These are phyloP conservation scores for Leccinum longicurvipes DNA, from an alignment of 768 basidiomycete genomes.

Conservation along the genomic window DNA sequence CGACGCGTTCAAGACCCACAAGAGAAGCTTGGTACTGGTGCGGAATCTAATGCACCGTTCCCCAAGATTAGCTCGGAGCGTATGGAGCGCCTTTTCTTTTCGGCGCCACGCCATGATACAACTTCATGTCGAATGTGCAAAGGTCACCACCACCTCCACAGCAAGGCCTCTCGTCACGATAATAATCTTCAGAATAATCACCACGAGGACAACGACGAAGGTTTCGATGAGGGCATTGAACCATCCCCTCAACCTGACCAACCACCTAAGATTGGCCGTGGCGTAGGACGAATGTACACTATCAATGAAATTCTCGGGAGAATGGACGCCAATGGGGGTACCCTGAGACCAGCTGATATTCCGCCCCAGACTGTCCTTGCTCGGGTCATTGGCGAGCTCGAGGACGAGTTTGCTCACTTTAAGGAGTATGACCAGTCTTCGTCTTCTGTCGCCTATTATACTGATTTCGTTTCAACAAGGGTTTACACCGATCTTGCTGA, in stretches of 20 bases:
- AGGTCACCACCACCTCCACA: conserved; percentile 41
- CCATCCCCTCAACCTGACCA: neutral
- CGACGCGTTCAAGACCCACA: conserved; percentile 2
- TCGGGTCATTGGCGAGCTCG: conserved; percentile 80
- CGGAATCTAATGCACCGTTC: conserved; percentile 49
- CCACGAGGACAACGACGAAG: conserved; percentile 14
- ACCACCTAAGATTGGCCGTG: conserved; percentile 1
- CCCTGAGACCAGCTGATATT: conserved; percentile 33
- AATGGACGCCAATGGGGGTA: conserved; percentile 25
- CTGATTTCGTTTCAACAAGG: conserved; percentile 41
- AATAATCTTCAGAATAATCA: neutral
- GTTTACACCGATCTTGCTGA: conserved; percentile 90
- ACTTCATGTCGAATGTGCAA: conserved; percentile 64
- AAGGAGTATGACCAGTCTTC: conserved; percentile 62
- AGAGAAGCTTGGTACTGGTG: conserved; percentile 28
- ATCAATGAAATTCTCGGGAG: conserved; percentile 27
- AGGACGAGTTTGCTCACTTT: conserved; percentile 94
- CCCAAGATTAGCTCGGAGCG: conserved; percentile 78
- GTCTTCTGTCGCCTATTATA: neutral
- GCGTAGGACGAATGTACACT: conserved; percentile 6
- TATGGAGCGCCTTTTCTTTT: conserved; percentile 79
- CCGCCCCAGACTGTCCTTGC: conserved; percentile 88
- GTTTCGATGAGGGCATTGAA: conserved; percentile 12
- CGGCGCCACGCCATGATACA: conserved; percentile 70
- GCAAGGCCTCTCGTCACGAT: conserved; percentile 42